These are phyloP conservation scores for Aspergillus haitiensis DNA, from an alignment of 495 filamentous ascomycete genomes.

Conservation along the genomic window DNA sequence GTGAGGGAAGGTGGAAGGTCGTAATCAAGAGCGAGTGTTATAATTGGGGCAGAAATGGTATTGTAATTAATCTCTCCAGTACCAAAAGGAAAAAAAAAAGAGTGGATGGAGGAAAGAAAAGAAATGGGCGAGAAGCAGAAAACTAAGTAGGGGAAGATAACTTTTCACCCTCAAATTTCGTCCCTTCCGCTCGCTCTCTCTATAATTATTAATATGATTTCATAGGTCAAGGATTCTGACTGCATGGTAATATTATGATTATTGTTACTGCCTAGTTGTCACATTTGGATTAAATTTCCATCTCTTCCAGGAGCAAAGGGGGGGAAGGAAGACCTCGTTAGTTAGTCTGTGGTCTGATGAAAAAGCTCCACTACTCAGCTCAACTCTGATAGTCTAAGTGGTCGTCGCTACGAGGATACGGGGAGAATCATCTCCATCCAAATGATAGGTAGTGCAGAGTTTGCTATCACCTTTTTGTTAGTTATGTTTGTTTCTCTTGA, in stretches of 20 bases:
- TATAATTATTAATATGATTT: constrained; percentile 1
- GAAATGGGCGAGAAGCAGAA: not conserved
- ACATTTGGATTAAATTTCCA: not conserved
- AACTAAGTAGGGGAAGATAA: not conserved
- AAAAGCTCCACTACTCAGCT: constrained; percentile 2
- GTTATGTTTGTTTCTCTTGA: too few species aligned
- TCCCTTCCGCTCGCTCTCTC: not conserved
- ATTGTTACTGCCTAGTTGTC: constrained; percentile 1
- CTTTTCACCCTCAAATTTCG: not conserved
- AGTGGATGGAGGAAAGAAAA: not conserved
- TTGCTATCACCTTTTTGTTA: too few species aligned
- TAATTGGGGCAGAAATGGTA: not conserved
- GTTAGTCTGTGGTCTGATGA: not conserved
- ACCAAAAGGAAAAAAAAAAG: not conserved
- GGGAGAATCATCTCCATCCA: too few species aligned
- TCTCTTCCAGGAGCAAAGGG: not conserved
- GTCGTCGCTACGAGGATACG: not conserved
- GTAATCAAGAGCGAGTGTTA: not conserved
- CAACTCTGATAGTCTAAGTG: not conserved
- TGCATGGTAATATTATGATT: constrained; percentile 4
- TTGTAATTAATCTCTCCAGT: not conserved
- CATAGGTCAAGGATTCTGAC: not conserved
- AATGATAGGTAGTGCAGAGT: too few species aligned
- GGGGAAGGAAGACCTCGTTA: not conserved
- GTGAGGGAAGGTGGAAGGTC: too few species aligned